Conservation (phyloP, 495 filamentous ascomycete species). For the Delitschia confertaspora region DNA sequence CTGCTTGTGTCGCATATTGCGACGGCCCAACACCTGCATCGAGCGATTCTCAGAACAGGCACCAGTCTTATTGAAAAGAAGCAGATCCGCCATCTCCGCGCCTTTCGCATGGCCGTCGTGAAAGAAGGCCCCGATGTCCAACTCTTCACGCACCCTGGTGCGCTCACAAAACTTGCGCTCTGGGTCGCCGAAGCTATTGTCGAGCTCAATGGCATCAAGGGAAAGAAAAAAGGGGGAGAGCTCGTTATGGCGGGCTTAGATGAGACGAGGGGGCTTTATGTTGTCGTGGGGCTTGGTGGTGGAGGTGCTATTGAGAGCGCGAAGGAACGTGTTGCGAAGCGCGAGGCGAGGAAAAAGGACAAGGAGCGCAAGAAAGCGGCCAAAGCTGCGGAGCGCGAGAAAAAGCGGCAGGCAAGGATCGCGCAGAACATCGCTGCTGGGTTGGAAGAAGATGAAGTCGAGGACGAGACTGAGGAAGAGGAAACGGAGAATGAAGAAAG, state of each 20-base stretch:
- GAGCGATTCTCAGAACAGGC: slow-evolving; percentile 88
- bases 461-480: slow-evolving; percentile 48
- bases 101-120: slow-evolving; percentile 91
- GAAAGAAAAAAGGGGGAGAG: slow-evolving; percentile 57
- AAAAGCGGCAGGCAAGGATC: slow-evolving; percentile 38
- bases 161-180: slow-evolving; percentile 81
- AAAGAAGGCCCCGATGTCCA: slow-evolving; percentile 86
- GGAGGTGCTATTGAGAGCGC: slow-evolving; percentile 60
- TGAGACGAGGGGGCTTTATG: slow-evolving; percentile 77
- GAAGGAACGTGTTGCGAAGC: slow-evolving; percentile 53
- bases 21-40: slow-evolving; percentile 78
- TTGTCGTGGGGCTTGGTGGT: slow-evolving; percentile 80
- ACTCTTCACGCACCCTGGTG: slow-evolving; percentile 84
- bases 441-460: slow-evolving; percentile 36
- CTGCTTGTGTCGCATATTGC: slow-evolving; percentile 67
- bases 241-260: slow-evolving; percentile 85
- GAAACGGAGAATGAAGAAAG: slow-evolving; percentile 41
- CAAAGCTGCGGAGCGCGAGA: slow-evolving; percentile 48
- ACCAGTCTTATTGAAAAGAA: slow-evolving; percentile 84
- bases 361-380: slow-evolving; percentile 52
- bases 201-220: slow-evolving; percentile 73
- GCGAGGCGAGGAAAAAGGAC: slow-evolving; percentile 49
- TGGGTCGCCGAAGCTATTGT: slow-evolving; percentile 92
- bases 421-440: slow-evolving; percentile 32
- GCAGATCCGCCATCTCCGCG: slow-evolving; percentile 81